Evolutionary conservation across 2,329 filamentous ascomycete species (phyloP).

Genomic region (Thielaviopsis populi): DNA sequence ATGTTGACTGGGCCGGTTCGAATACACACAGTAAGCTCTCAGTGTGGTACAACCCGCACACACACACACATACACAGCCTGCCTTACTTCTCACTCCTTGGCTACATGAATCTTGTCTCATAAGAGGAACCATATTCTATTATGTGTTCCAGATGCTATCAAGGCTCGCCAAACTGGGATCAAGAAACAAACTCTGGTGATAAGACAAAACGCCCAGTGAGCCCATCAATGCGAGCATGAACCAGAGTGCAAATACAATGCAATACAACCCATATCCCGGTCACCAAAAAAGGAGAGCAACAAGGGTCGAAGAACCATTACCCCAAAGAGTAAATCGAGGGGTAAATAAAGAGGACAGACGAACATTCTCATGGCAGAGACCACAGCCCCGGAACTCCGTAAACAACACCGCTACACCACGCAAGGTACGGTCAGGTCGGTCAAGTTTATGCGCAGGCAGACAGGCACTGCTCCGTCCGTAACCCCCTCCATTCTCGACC

Average conservation of each 20-base stretch:
- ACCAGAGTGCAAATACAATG: no score
- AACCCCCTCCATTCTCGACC: neutral
- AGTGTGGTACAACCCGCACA: neutral
- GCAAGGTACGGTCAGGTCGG: neutral
- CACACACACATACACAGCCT: no score
- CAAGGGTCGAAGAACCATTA: neutral
- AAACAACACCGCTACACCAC: neutral
- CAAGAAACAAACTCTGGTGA: neutral
- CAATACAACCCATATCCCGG: neutral
- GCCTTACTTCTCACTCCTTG: no score
- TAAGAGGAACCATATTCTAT: constrained; percentile 1
- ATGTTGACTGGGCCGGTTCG: neutral
- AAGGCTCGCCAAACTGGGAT: neutral
- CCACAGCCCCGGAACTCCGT: neutral
- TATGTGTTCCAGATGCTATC: neutral
- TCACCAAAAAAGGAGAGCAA: neutral
- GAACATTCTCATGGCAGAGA: no score
- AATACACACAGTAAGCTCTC: neutral
- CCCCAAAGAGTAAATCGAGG: neutral
- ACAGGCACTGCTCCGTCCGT: neutral
- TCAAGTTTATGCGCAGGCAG: neutral
- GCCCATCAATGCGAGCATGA: neutral
- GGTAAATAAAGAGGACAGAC: neutral
- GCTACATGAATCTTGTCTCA: neutral
- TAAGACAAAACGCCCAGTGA: neutral